Base-by-base conservation (phyloP, 768 basidiomycete species). In the Russula abietina region DNA sequence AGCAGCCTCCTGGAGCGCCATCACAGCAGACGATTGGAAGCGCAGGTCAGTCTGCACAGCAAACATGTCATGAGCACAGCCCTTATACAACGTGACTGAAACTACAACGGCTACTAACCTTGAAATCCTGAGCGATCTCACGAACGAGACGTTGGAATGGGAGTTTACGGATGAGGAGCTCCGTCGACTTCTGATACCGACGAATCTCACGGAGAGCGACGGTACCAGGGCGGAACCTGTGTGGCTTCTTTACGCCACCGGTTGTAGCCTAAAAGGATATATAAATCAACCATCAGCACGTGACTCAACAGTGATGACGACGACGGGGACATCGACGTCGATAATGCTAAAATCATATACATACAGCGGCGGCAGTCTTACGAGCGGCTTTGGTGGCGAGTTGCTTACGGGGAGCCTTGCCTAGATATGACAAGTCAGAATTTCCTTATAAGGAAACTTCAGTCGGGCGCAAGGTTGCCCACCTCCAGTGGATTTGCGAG, bases 241-340 rank as follows among this genome's bases (percentile, higher is more conserved):
- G 95, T 64, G 95, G 96, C 83, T 98, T 99, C 95, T 98, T 98
- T 71, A 97, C 94, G 86, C 94, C 94, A 78, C 94, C 94, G 66
- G 94, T 89, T 61, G 89, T 84, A 61, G 89, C 82, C 83, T 86
- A 59, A 45, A 2, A 22, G 45, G 45, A 36, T 22, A 24, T n/a
- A n/a, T n/a, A 50, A 55, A 46, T 39, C 36, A 64, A 50, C 28
- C 17, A 39, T 67, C 55, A 60, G 43, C 67, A 69, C 59, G 57
- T 60, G 67, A 64, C 22, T 59, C 43, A n/a, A 60, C 11, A n/a
- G 8, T 14, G 17, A 53, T 66, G 69, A 48, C 67, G 67, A 61
- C 70, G 69, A 52, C 60, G 16, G 33, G 2, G 65, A 65, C 69
- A 67, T 69, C 66, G 71, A 62, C 67, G 66, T 38, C 53, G 22